These are phyloP conservation scores for Candida sp. DNA, from an alignment of 1,139 yeast genomes.

Conservation along the genomic window DNA sequence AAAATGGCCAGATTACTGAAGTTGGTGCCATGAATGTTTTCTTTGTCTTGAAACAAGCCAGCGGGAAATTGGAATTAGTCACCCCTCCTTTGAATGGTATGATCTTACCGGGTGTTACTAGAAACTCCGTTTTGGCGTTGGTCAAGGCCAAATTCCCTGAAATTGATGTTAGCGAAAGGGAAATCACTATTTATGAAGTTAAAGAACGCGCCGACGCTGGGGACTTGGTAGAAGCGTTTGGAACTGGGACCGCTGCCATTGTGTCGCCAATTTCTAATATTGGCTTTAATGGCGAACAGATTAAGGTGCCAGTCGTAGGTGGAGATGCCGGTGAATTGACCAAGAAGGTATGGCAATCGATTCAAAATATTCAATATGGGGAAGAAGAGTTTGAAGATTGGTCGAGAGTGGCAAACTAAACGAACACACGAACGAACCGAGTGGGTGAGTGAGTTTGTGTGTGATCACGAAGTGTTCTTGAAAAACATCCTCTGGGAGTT, in stretches of 20 bases:
- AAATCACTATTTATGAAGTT: slow-evolving; percentile 77
- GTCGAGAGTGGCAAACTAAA: slow-evolving; percentile 46
- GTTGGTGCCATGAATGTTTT: slow-evolving; percentile 98
- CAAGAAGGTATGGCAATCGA: slow-evolving; percentile 75
- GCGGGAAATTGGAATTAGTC: slow-evolving; percentile 86
- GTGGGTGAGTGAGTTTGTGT: too few species aligned
- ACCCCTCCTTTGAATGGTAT: slow-evolving; percentile 98
- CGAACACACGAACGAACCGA: too few species aligned
- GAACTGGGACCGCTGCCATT: slow-evolving; percentile 97
- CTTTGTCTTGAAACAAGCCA: slow-evolving; percentile 69
- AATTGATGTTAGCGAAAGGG: slow-evolving; percentile 82
- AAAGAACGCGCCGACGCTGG: slow-evolving; percentile 74
- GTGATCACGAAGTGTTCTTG: too few species aligned
- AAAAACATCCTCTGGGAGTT: too few species aligned
- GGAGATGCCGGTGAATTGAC: slow-evolving; percentile 88
- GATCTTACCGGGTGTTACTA: slow-evolving; percentile 93
- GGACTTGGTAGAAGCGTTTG: slow-evolving; percentile 89
- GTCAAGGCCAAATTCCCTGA: slow-evolving; percentile 71
- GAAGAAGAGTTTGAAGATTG: slow-evolving; percentile 61
- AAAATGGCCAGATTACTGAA: slow-evolving; percentile 85
- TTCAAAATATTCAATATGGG: slow-evolving; percentile 87
- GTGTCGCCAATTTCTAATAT: slow-evolving; percentile 91
- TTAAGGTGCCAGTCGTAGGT: slow-evolving; percentile 70
- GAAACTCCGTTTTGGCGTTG: slow-evolving; percentile 80
- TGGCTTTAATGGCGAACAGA: slow-evolving; percentile 71